Conservation (phyloP, 345 rosid species). For the Mercurialis annua region DNA sequence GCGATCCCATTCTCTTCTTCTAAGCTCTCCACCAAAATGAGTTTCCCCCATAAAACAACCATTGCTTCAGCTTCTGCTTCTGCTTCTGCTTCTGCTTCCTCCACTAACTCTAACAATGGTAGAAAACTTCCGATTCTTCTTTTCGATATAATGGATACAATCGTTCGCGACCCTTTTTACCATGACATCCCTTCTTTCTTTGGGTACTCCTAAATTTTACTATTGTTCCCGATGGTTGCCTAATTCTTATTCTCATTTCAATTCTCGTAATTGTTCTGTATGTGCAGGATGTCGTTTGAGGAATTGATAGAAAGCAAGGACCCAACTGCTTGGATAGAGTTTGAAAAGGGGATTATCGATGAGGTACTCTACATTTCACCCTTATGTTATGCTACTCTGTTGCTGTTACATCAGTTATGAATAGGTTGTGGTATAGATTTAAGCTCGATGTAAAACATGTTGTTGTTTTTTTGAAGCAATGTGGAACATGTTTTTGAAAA, state of each 20-base stretch:
- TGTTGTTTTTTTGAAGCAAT: background rate
- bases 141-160: constrained; percentile 93
- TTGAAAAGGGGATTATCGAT: constrained; percentile 75
- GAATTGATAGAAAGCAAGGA: constrained; percentile 75
- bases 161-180: constrained; percentile 94
- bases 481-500: background rate
- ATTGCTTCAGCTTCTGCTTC: background rate
- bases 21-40: background rate
- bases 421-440: no score
- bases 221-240: background rate
- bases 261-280: constrained; percentile 25
- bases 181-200: constrained; percentile 81
- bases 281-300: constrained; percentile 73
- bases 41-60: background rate
- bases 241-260: background rate
- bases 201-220: constrained; percentile 32
- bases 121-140: constrained; percentile 85
- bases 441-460: background rate
- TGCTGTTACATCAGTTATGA: no score
- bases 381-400: no score
- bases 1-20: background rate
- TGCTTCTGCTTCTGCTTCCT: background rate
- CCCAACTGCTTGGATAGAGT: constrained; percentile 84
- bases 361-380: constrained; percentile 46
- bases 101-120: background rate